Evolutionary conservation across 176 grass and related monocot species (phyloP).

Genomic region (Phragmites australis): DNA sequence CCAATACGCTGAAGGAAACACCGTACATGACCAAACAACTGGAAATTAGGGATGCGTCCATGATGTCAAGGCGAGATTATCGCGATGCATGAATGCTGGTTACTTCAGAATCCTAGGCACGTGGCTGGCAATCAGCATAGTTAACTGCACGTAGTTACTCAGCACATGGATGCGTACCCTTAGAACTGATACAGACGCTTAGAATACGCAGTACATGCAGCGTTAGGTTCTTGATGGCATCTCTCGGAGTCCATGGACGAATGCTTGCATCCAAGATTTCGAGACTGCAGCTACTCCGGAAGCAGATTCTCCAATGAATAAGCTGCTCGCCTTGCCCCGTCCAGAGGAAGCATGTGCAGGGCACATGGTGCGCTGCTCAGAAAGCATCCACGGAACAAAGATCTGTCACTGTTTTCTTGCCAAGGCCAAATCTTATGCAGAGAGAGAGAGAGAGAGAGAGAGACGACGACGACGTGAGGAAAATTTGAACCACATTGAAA

Average conservation of each 20-base stretch:
- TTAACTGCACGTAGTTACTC: background rate
- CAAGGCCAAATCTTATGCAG: background rate
- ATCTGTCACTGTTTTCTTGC: slow-evolving; percentile 6
- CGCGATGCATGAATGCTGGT: background rate
- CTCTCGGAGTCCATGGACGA: background rate
- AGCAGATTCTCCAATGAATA: background rate
- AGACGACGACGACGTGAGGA: too few species aligned
- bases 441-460: too few species aligned
- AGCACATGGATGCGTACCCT: too few species aligned
- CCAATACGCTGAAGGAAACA: too few species aligned
- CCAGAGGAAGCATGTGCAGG: slow-evolving; percentile 23
- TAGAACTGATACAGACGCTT: background rate
- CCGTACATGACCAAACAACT: too few species aligned
- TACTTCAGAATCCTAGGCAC: slow-evolving; percentile 7
- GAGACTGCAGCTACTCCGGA: background rate
- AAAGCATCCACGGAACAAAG: slow-evolving; percentile 28
- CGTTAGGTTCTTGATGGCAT: background rate
- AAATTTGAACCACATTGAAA: too few species aligned
- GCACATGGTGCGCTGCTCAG: slow-evolving; percentile 17
- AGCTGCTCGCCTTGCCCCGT: background rate
- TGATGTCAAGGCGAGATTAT: background rate
- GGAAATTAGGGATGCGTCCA: background rate
- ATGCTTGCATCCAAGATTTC: slow-evolving; percentile 1
- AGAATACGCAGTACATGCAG: too few species aligned
- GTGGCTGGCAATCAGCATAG: background rate